Evolutionary conservation across 1,284 basidiomycete genomes (phyloP), one percentile per base, ranked within the genome.

Genomic region (Quambalaria eucalypti): DNA sequence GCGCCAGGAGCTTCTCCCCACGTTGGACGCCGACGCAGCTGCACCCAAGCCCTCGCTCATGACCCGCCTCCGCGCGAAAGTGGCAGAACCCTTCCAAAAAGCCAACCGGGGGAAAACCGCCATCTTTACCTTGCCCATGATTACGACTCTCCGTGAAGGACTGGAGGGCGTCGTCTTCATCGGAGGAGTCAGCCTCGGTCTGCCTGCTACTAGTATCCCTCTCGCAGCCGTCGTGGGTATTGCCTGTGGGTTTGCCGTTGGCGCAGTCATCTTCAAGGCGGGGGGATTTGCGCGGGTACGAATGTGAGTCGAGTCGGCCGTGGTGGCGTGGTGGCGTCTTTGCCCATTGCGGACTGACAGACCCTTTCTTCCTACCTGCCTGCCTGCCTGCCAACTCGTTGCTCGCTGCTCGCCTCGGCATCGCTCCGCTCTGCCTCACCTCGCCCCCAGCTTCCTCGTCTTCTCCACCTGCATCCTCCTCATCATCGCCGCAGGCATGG

Each of bases 121-220:
- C 16, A 61, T 74, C 30, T 74, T 74, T 59, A 53, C 64, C 49
- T 69, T 74, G 33, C 71, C 71, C 4, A 60, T 74, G 40, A 56
- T 74, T 55, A 74, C 71, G 14, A 71, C 68, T 9, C 62, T 72
- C 1, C 68, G 71, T 28, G 71, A 74, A 56, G 71, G 71, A 23
- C 58, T 74, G 4, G 71, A 74, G 56, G 70, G 66, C 6, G 62
- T 72, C 31, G 69, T 74, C 23, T 74, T 72, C 52, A 67, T 72
- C 54, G 71, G 70, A 12, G 71, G 71, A 38, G 71, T 74, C 16
- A 69, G 68, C 12, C 68, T 74, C 36, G 66, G 69, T 40, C 56
- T 72, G 0, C 69, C 69, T 1, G 71, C 70, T 0, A 68, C 61
- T 2, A 69, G 66, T 4, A 74, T 74, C 38, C 71, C 71, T 0